Conservation (phyloP, 129 eudicot genomes). For the Artemisia argyi region DNA sequence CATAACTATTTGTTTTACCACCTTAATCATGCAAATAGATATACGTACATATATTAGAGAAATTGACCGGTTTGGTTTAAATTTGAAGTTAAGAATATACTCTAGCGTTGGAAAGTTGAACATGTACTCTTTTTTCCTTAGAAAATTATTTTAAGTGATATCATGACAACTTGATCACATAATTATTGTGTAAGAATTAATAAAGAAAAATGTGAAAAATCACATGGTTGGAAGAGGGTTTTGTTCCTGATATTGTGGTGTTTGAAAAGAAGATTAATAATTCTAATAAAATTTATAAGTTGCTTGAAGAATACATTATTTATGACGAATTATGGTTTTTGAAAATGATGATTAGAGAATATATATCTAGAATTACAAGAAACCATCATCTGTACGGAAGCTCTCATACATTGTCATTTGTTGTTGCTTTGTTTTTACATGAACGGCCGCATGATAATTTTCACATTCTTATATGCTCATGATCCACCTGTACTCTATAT, state of each 20-base stretch:
- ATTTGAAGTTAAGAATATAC: neutral
- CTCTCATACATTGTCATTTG: constrained; percentile 24
- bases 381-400: constrained; percentile 41
- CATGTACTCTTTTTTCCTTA: neutral
- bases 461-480: constrained; percentile 16
- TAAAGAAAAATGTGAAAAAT: constrained; percentile 24
- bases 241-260: constrained; percentile 31
- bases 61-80: neutral
- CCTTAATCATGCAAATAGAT: neutral
- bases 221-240: constrained; percentile 32
- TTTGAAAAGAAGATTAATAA: constrained; percentile 19
- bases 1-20: neutral
- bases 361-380: constrained; percentile 28
- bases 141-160: neutral
- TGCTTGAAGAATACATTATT: constrained; percentile 19
- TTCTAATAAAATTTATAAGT: constrained; percentile 14
- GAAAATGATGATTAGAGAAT: constrained; percentile 14
- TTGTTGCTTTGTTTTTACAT: constrained; percentile 35
- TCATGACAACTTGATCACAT: constrained; percentile 29
- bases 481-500: constrained; percentile 6
- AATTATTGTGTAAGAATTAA: constrained; percentile 9
- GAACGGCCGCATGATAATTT: constrained; percentile 37
- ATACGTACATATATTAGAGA: neutral
- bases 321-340: constrained; percentile 11
- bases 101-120: neutral